Evolutionary conservation across 179 eudicot species (phyloP), one percentile per base, ranked within the genome.

Genomic region (Vitellaria paradoxa): DNA sequence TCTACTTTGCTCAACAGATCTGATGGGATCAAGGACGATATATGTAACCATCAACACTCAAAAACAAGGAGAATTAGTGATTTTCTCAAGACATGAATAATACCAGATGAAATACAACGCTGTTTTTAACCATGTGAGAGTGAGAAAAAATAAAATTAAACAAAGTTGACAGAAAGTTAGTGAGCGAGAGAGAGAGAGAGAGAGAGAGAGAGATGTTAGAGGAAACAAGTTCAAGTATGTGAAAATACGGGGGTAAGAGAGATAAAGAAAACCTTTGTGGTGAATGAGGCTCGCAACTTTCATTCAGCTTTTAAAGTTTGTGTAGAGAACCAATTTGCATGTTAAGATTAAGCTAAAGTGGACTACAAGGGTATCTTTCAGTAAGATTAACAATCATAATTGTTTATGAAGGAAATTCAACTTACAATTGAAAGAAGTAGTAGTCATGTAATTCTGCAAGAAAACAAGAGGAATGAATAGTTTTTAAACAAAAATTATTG

Each of bases 381-480:
- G 20, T 57, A 57, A 57, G 21, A 57, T 57, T 52, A 50, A 47
- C 5, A 50, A 21, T 30, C 2, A 50, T 47, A 70, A 49, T 40
- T 52, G 50, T 49, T 8, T 52, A 12, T 9, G 24, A 53, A 23
- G n/a, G 40, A 70, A 21, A 9, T 63, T 63, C 40, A 63, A 46
- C 62, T 65, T 50, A 52, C 50, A 47, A 17, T 47, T n/a, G 49
- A 75, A 50, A 10, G 62, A 65, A 63, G 26, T 50, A 50, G 45
- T 26, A 74, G 68, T 60, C 77, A 47, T 74, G 21, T 47, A 62
- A 61, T 6, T 74, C 77, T 74, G 68, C 40, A 60, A 74, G 10
- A 46, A 61, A 57, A 60, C 12, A 52, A 57, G 7, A 57, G 10
- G 45, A 30, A 30, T 5, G 56, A 72, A 8, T 53, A 3, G 15